Base-by-base conservation (phyloP, 345 rosid species). In the Sonneratia caseolaris region DNA sequence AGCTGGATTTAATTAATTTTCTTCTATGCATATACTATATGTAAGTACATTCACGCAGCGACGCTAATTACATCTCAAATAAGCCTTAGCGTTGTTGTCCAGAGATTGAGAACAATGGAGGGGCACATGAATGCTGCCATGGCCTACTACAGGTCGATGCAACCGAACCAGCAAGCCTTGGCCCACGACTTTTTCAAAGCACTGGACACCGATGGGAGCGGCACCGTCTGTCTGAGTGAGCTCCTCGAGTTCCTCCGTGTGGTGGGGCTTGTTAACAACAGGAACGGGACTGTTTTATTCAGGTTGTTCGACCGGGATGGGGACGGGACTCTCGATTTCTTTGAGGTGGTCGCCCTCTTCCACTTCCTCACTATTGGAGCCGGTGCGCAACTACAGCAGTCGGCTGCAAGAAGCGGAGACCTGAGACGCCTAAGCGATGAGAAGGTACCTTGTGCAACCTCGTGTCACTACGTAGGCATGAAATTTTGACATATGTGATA, bases 271-370 rank as follows among this genome's bases (percentile, higher is more conserved):
- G 15, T 13, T 16, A 37, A 15, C 7, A 27, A 37, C 24, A 11
- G 15, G 3, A 21, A 66, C 27, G 0, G 22, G 0, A 0, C n/a
- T 27, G 69, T 0, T 10, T 21, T 66, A 0, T 40, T 21, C 47
- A 1, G 1, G 13, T 1, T 37, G 69, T 47, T 66, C 69, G 9
- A 0, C 47, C 40, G 7, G 2, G 69, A 66, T 27, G 0, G 45
- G 19, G 0, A 1, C 15, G 69, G 69, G 15, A 66, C 32, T 19
- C 69, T 66, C 47, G 0, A 0, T 47, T 66, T 19, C 0, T 14
- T 37, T n/a, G 69, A 11, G 5, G 7, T 66, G 40, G 38, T 66
- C 69, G 8, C 27, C 48, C 69, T 66, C 24, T 10, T 2, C 24
- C 38, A 61, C 85, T 47, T 6, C 51, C 13, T 47, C 13, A 47